phyloP scores from a whole-genome alignment of 371 early-diverging fungal genomes.

The Lichtheimia ramosa region DNA sequence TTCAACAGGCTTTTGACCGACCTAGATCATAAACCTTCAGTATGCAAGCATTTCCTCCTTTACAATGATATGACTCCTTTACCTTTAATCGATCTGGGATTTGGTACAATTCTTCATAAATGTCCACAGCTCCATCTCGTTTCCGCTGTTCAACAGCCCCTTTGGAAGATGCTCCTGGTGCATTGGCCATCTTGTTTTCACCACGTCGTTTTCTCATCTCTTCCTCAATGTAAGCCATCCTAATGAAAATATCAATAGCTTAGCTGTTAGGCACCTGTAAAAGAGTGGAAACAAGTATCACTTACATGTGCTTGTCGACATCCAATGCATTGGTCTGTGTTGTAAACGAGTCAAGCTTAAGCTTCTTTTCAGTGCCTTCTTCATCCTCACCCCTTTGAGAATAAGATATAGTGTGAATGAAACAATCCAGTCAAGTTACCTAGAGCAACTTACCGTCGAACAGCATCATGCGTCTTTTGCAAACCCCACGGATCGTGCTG shows the following conservation, averaged over 20 bases:
- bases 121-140: slow-evolving; percentile 28
- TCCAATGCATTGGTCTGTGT: slow-evolving; percentile 83
- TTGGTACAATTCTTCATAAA: slow-evolving; percentile 66
- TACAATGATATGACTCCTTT: not conserved
- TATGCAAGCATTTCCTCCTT: not conserved
- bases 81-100: slow-evolving; percentile 76
- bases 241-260: slow-evolving; percentile 16
- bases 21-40: slow-evolving; percentile 9
- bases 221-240: slow-evolving; percentile 82
- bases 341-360: slow-evolving; percentile 72
- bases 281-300: not conserved
- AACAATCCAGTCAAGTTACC: not conserved
- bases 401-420: slow-evolving; percentile 2
- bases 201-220: slow-evolving; percentile 68
- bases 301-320: slow-evolving; percentile 80
- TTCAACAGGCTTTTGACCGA: slow-evolving; percentile 53
- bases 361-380: slow-evolving; percentile 33
- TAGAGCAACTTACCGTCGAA: not conserved
- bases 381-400: slow-evolving; percentile 18
- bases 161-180: not conserved
- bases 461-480: not conserved
- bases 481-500: slow-evolving; percentile 56
- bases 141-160: slow-evolving; percentile 38
- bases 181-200: slow-evolving; percentile 5
- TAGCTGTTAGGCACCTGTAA: not conserved